Conservation (phyloP, 805 yeast genomes). For the Monosporozyma aerobia region DNA sequence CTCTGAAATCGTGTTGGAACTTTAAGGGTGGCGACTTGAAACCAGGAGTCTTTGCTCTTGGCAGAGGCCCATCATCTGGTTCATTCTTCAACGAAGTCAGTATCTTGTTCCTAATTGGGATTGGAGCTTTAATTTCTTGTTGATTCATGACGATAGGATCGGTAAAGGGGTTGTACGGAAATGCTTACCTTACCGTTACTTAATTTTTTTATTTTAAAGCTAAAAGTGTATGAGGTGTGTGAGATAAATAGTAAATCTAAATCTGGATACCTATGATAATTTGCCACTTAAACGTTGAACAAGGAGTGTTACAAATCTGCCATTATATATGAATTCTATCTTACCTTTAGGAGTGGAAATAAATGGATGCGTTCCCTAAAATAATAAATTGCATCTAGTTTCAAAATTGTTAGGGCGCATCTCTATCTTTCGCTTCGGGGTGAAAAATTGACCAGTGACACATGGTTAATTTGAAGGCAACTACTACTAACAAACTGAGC, state of each 20-base stretch:
- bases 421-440: too few relatives aligned
- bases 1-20: conserved; percentile 3
- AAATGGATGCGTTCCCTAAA: too few relatives aligned
- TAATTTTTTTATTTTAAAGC: background rate
- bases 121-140: conserved; percentile 19
- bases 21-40: conserved; percentile 3
- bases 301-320: too few relatives aligned
- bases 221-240: background rate
- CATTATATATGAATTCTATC: too few relatives aligned
- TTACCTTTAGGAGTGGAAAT: too few relatives aligned
- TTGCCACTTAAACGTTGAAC: too few relatives aligned
- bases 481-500: background rate
- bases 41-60: conserved; percentile 13
- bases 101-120: conserved; percentile 18
- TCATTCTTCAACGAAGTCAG: conserved; percentile 10
- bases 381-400: too few relatives aligned
- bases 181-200: background rate
- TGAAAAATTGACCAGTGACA: too few relatives aligned
- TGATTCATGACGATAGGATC: conserved; percentile 5
- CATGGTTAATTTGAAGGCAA: background rate
- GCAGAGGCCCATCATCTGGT: conserved; percentile 4
- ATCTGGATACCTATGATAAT: too few relatives aligned
- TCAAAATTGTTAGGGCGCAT: too few relatives aligned
- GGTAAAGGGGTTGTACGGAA: background rate
- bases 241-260: too few relatives aligned